A percentile compares a stretch with the other conserved stretches of the same genome.
Conservation (phyloP, 805 yeast genomes). For the Zygoascus flipseniorum region DNA sequence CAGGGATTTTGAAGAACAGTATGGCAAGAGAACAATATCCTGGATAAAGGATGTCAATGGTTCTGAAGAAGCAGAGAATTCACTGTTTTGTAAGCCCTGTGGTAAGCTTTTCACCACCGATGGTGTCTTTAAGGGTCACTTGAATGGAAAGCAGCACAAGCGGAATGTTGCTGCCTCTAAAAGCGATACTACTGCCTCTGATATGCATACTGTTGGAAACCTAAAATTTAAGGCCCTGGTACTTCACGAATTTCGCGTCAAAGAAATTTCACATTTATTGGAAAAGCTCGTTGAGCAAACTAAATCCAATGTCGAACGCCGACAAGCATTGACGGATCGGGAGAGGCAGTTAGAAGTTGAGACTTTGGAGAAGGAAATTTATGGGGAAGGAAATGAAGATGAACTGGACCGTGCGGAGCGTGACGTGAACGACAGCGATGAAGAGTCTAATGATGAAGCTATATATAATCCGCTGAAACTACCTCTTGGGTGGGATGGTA, state of each 20-base stretch:
- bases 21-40: slow-evolving; percentile 4
- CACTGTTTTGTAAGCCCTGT: slow-evolving; percentile 54
- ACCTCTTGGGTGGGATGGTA: slow-evolving; percentile 83
- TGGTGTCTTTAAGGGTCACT: slow-evolving; percentile 61
- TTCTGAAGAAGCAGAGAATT: not conserved
- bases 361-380: slow-evolving; percentile 29
- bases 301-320: slow-evolving; percentile 49
- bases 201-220: not conserved
- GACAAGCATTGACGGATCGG: slow-evolving; percentile 57
- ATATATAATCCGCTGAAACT: slow-evolving; percentile 44
- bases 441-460: slow-evolving; percentile 29
- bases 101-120: slow-evolving; percentile 51
- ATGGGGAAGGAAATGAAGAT: slow-evolving; percentile 18
- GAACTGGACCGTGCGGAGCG: slow-evolving; percentile 7
- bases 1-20: slow-evolving; percentile 19
- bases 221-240: slow-evolving; percentile 19
- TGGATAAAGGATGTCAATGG: not conserved
- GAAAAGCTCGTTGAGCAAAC: slow-evolving; percentile 41
- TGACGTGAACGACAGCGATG: slow-evolving; percentile 21
- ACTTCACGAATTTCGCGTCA: slow-evolving; percentile 34
- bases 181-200: not conserved
- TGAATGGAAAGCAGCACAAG: slow-evolving; percentile 66
- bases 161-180: slow-evolving; percentile 31
- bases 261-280: slow-evolving; percentile 32
- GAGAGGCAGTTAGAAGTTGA: slow-evolving; percentile 54